Evolutionary conservation across 2,329 filamentous ascomycete species (phyloP).

Genomic region (Scedosporium dehoogii): DNA sequence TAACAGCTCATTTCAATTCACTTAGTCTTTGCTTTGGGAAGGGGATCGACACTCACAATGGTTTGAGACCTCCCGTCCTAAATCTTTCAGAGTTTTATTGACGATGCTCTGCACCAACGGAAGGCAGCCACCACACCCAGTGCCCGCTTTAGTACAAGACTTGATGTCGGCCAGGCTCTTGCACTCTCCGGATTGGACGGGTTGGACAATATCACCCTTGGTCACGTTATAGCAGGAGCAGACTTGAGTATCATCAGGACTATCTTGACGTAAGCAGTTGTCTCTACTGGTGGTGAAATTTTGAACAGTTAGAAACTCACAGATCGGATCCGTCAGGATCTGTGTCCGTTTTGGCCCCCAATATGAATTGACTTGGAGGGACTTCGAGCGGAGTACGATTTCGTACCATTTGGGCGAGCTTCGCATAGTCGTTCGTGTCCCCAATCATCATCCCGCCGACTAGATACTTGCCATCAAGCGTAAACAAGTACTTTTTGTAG

Average conservation of each 20-base stretch:
- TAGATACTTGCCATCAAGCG: constrained; percentile 77
- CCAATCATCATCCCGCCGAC: constrained; percentile 98
- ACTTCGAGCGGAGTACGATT: constrained; percentile 69
- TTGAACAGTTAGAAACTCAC: neutral
- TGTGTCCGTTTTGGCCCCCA: constrained; percentile 64
- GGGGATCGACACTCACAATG: constrained; percentile 26
- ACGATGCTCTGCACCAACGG: constrained; percentile 83
- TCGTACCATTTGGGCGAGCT: constrained; percentile 79
- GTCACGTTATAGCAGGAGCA: constrained; percentile 91
- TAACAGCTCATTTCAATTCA: neutral
- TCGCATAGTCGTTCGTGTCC: constrained; percentile 83
- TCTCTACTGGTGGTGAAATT: neutral
- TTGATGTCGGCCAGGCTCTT: constrained; percentile 77
- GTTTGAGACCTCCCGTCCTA: constrained; percentile 83
- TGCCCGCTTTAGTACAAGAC: constrained; percentile 83
- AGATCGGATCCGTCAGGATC: constrained; percentile 64
- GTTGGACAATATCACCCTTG: constrained; percentile 67
- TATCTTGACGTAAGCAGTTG: constrained; percentile 12
- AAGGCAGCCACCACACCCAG: constrained; percentile 83
- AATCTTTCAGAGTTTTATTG: constrained; percentile 74
- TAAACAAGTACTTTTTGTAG: constrained; percentile 93
- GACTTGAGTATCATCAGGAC: constrained; percentile 78
- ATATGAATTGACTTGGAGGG: constrained; percentile 71
- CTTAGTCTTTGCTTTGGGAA: neutral
- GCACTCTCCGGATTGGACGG: constrained; percentile 68